Base-by-base conservation (phyloP, 805 yeast species). In the Schizosaccharomyces pombe region DNA sequence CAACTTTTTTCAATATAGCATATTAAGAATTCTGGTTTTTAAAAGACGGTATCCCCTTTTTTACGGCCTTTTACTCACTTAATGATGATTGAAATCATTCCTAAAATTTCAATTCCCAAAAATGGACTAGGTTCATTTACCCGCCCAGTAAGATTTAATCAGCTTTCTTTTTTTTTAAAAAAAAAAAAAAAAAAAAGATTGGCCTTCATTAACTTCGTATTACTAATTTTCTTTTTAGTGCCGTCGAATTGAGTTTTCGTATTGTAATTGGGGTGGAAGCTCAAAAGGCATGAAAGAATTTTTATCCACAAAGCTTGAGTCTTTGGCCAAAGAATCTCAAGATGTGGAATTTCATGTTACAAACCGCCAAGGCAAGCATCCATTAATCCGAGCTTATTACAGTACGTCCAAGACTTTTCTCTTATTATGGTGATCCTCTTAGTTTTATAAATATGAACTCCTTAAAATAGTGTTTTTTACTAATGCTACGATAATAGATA, bases 191-290 rank as follows among this genome's bases (percentile, higher is more conserved):
- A 37, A 37, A 37, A 6, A 37, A 14, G 22, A 11, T 16, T 12
- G 43, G 43, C n/a, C n/a, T n/a, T n/a, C 37, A 32, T 32, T 32
- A 32, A 9, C 14, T 8, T 43, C 2, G 8, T 5, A 24, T 19
- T 43, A 19, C 28, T 26, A 5, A 43, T 8, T 19, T 14, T 22
- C 9, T 26, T 43, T 26, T 43, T 22, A 43, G 49, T 43, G 49
- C 31, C 28, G 26, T 14, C 19, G 49, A 62, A 74, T 91, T 54
- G 74, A 80, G 1, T 65, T 91, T 51, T 81, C 83, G 57, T 91
- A 80, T 69, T 86, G 95, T 70, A 86, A 91, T 72, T 82, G 93
- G 80, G 97, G 96, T 47, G 97, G 96, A 24, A 82, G 94, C 2
- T 87, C 97, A 0, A 72, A 73, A 54, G 96, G 96, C 2, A 75